Conservation (phyloP, 1,139 yeast genomes). For the Kodamaea fungicola region DNA sequence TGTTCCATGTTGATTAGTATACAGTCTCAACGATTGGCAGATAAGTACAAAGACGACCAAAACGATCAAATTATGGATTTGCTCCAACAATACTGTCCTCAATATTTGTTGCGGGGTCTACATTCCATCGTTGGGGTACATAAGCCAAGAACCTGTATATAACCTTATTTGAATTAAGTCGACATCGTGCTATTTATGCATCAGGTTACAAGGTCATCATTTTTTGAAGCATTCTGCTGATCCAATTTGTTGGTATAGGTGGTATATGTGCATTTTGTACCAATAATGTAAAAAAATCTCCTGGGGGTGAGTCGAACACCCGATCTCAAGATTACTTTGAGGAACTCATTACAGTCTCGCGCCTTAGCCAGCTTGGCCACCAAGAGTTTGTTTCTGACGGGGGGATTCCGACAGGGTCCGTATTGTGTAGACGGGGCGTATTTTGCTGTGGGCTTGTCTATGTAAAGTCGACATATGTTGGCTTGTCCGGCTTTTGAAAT, state of each 20-base stretch:
- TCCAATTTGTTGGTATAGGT: background rate
- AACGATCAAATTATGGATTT: background rate
- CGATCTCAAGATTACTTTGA: slow-evolving; percentile 69
- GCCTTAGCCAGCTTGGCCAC: slow-evolving; percentile 82
- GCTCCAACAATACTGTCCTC: background rate
- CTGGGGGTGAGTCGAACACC: slow-evolving; percentile 85
- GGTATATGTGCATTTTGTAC: background rate
- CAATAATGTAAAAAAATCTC: slow-evolving; percentile 41
- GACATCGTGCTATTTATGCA: too few relatives aligned
- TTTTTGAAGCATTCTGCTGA: background rate
- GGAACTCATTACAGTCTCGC: slow-evolving; percentile 67
- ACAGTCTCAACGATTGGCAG: background rate
- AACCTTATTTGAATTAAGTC: background rate
- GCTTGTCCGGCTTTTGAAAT: too few relatives aligned
- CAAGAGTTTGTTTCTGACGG: slow-evolving; percentile 37
- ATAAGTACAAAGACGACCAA: background rate
- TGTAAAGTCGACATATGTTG: too few relatives aligned
- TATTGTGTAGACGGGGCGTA: too few relatives aligned
- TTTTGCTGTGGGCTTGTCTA: too few relatives aligned
- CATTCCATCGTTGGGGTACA: background rate
- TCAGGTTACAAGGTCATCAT: too few relatives aligned
- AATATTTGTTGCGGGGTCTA: background rate
- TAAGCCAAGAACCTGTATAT: background rate
- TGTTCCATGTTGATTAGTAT: background rate
- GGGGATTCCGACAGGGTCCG: too few relatives aligned